Percentiles rank a stretch among this genome's conserved stretches.
Evolutionary conservation across 208 protist species (phyloP).

Genomic region (Leishmania guyanensis): DNA sequence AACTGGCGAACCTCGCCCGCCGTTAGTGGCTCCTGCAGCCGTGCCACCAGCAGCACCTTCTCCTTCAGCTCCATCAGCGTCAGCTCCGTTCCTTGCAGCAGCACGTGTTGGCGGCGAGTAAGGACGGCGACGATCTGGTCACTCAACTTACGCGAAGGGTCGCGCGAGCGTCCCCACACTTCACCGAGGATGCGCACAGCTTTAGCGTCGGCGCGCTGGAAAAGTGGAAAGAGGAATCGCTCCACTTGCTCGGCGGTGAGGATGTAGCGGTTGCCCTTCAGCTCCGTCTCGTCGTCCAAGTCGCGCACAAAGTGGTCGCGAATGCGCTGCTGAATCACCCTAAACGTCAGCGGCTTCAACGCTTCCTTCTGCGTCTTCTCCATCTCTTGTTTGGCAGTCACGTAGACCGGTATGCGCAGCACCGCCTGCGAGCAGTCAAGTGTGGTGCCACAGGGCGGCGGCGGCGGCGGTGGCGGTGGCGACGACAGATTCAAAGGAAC

Average conservation of each 20-base stretch:
- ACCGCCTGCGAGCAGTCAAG: constrained; percentile 32
- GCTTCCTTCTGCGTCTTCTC: constrained; percentile 6
- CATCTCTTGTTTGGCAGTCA: constrained; percentile 14
- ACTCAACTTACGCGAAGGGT: constrained; percentile 39
- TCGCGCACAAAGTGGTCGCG: constrained; percentile 36
- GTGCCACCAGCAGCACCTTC: constrained; percentile 48
- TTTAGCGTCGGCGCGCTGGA: constrained; percentile 27
- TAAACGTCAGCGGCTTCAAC: constrained; percentile 24
- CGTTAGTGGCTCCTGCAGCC: constrained; percentile 47
- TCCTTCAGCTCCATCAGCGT: constrained; percentile 60
- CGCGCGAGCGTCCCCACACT: constrained; percentile 27
- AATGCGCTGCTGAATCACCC: constrained; percentile 39
- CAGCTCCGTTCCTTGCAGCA: constrained; percentile 51
- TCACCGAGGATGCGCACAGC: constrained; percentile 24
- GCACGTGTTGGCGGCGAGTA: constrained; percentile 39
- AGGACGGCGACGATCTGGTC: constrained; percentile 53
- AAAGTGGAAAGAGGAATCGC: constrained; percentile 23
- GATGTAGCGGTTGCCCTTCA: constrained; percentile 18
- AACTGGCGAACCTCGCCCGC: constrained; percentile 34
- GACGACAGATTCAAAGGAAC: constrained; percentile 15
- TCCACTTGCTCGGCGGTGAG: constrained; percentile 29
- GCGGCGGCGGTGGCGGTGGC: not conserved
- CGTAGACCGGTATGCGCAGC: constrained; percentile 21
- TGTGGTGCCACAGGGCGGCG: constrained; percentile 4
- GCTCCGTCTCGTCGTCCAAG: constrained; percentile 28